Percentiles rank a stretch among this genome's conserved stretches.
Evolutionary conservation across 164 flowering plant genomes (phyloP).

Genomic region (grape (Vitis vinifera)): ASM3070453v1 NC_081815.1:16088501-16089000

Average conservation of each 20-base stretch:
- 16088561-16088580: too few species aligned
- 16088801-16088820: not conserved
- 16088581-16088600: not conserved
- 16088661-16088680: not conserved
- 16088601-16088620: not conserved
- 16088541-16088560: too few species aligned
- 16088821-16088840: not conserved
- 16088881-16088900: not conserved
- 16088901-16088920: constrained; percentile 7
- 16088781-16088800: not conserved
- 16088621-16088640: not conserved
- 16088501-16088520: too few species aligned
- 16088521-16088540: too few species aligned
- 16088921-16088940: constrained; percentile 82
- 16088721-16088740: not conserved
- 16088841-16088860: not conserved
- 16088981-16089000: constrained; percentile 41
- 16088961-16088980: constrained; percentile 56
- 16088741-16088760: not conserved
- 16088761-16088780: not conserved
- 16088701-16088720: not conserved
- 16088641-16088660: not conserved
- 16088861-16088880: not conserved
- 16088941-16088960: constrained; percentile 87
- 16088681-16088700: not conserved